Conservation (phyloP, 164 flowering plant genomes). For the Vitis riparia region DNA sequence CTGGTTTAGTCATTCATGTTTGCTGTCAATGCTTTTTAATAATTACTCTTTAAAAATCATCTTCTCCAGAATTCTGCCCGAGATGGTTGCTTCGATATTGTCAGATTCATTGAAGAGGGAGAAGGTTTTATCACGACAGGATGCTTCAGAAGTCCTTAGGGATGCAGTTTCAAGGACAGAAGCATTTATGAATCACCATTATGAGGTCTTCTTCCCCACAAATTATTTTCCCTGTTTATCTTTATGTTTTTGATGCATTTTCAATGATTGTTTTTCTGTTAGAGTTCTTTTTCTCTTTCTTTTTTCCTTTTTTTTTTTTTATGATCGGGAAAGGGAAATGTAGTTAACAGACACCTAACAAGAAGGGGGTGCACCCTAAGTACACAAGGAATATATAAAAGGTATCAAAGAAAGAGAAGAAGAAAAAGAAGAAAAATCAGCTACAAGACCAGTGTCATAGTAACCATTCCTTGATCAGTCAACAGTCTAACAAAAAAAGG, state of each 20-base stretch:
- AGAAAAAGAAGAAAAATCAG: too few relatives aligned
- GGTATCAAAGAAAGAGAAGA: too few relatives aligned
- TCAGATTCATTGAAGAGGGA: slow-evolving; percentile 62
- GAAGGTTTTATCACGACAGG: slow-evolving; percentile 57
- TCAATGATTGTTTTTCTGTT: background rate
- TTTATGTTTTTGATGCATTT: background rate
- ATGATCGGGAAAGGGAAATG: too few relatives aligned
- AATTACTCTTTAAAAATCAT: slow-evolving; percentile 3
- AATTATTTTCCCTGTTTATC: background rate
- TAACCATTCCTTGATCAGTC: too few relatives aligned
- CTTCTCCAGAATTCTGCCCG: slow-evolving; percentile 64
- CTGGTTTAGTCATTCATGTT: background rate
- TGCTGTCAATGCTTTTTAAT: background rate
- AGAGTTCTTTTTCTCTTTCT: background rate
- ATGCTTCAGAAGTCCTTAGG: slow-evolving; percentile 88
- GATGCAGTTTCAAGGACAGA: slow-evolving; percentile 86
- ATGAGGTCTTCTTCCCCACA: slow-evolving; percentile 63
- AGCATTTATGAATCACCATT: slow-evolving; percentile 71
- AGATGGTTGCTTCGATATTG: slow-evolving; percentile 60
- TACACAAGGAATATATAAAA: too few relatives aligned
- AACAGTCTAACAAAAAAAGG: too few relatives aligned
- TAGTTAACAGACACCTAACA: too few relatives aligned
- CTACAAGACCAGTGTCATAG: too few relatives aligned
- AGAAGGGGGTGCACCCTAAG: too few relatives aligned
- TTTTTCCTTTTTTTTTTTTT: too few relatives aligned